Conservation (phyloP, 306 rosid species). For the Argentina anserina region DNA sequence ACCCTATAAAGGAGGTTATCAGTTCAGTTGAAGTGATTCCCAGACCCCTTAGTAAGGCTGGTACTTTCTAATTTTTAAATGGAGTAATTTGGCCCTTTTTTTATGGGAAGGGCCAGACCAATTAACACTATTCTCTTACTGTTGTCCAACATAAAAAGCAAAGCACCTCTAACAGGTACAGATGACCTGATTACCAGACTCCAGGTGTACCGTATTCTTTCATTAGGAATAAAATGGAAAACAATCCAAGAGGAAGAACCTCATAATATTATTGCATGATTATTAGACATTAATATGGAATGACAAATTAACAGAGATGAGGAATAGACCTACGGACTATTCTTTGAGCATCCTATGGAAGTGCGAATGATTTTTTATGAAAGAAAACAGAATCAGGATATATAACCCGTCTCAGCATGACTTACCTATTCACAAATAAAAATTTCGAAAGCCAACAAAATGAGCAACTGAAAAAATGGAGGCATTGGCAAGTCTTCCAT, state of each 20-base stretch:
- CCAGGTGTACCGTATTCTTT: not conserved
- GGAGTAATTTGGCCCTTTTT: not conserved
- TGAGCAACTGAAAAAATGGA: slow-evolving; percentile 69
- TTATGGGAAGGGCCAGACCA: not conserved
- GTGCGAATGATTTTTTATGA: not conserved
- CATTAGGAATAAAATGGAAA: not conserved
- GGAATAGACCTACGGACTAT: not conserved
- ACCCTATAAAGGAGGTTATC: not conserved
- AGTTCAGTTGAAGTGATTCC: not conserved
- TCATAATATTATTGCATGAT: not conserved
- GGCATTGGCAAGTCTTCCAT: slow-evolving; percentile 73
- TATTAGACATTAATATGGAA: not conserved
- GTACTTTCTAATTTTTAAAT: not conserved
- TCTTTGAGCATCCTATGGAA: not conserved
- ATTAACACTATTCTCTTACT: not conserved
- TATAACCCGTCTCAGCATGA: not conserved
- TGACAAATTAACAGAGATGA: too few relatives aligned
- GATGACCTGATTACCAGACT: not conserved
- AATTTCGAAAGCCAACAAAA: slow-evolving; percentile 66
- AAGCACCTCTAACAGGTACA: not conserved
- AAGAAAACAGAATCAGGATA: not conserved
- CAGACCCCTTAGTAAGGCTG: not conserved
- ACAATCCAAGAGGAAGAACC: not conserved
- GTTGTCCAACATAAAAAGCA: not conserved
- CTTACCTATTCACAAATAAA: slow-evolving; percentile 61